Base-by-base conservation (phyloP, 352 stramenopile species). In the Globisporangium emineosum region DNA sequence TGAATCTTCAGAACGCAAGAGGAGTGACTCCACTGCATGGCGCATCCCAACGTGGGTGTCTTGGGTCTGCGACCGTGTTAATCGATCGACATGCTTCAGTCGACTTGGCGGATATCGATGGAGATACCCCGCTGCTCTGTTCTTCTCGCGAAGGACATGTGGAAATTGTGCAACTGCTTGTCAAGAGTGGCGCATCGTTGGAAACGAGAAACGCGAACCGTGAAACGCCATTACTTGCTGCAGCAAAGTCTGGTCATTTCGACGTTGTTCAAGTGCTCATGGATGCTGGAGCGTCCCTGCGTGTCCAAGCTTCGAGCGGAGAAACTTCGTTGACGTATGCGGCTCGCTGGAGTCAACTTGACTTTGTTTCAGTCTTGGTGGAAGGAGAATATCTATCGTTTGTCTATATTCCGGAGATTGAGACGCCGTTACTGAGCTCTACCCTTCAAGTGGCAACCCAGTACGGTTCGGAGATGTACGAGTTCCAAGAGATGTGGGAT, bases 401-500 rank as follows among this genome's bases (percentile, higher is more conserved):
- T 29, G 25, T 25, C 23, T 19, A 15, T 6, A 27, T 30, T 17
- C 25, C 17, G 12, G 25, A 55, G 13, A 30, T 19, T 10, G 12
- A 5, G 32, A 3, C 8, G 25, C 13, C 25, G 13, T 30, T 56
- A 5, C 50, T 56, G 50, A 33, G 33, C 33, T 40, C 33, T 40
- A 40, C 33, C 9, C 33, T 40, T 10, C 9, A 40, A 40, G 10
- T 15, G 33, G 6, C 10, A 3, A 2, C 15, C 33, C 49, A 8
- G 10, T 40, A 40, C 15, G 10, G 5, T 42, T 30, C 19, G 56
- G 56, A 60, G 10, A 12, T 10, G 13, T 40, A 9, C 23, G 55
- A 62, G 17, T 62, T 62, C 25, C 15, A 62, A 33, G n/a, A 2
- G 15, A 62, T 62, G 56, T 53, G 56, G 56, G 4, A 1, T 13